Evolutionary conservation across 345 rosid genomes (phyloP), one percentile per base, ranked within the genome.

Genomic region (Toxicodendron radicans): DNA sequence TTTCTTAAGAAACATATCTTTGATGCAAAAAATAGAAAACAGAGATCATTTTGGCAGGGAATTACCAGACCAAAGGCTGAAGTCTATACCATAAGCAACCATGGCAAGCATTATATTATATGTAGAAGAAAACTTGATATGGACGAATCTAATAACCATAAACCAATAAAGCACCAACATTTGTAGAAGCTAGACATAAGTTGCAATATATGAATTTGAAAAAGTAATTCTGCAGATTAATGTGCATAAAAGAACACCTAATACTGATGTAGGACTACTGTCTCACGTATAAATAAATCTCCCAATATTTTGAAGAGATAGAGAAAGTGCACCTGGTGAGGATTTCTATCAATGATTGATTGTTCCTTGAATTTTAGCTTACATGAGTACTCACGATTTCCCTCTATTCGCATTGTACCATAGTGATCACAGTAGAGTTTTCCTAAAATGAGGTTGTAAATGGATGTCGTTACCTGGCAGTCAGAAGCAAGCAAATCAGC

Each of bases 301-400:
- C 10, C 10, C 5, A 16, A 46, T 45, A 58, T 45, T 75, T 14
- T 27, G 2, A 14, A 45, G 58, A 59, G 54, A 53, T 3, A 21
- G 24, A 43, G 23, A 54, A 45, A 30, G 12, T 23, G 58, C 68
- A 79, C 82, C 80, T 80, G 83, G 64, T 81, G 84, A 58, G 81
- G 84, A 52, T 81, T 81, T 58, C 81, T 56, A 13, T 81, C 84
- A n/a, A 77, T 81, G 59, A 81, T 83, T 14, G 87, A 81, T 46
- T 81, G 81, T 71, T 81, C 81, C 71, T 81, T 81, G 78, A 81
- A 81, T 64, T 78, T 81, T 6, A 81, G 66, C 69, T 71, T 71
- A 51, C 79, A 78, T 43, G 79, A 74, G 24, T 74, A 75, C 20
- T 81, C 75, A 35, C 51, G 58, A 52, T 70, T 73, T 20, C 84